Base-by-base conservation (phyloP, 2,329 filamentous ascomycete species). In the Sarocladium oryzae region DNA sequence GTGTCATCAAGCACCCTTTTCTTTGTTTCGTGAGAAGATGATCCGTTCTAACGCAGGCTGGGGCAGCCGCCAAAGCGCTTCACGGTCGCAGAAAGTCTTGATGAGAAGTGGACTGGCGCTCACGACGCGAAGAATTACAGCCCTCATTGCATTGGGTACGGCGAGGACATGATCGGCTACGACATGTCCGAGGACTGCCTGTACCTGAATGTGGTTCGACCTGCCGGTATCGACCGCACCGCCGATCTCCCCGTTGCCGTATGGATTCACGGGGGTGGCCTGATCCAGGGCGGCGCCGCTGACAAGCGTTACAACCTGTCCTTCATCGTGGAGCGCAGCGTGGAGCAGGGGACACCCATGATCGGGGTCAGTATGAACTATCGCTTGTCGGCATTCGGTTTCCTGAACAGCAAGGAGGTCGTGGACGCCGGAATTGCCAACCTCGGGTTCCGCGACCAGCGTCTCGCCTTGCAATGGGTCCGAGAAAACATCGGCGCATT, bases 401-500 rank as follows among this genome's bases (percentile, higher is more conserved):
- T 84, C 61, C 56, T 85, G 55, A 70, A 75, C 0, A 80, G 80
- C 1, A 71, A 71, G 45, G 78, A 84, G 57, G 68, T 84, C 21
- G 63, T 76, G 3, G 67, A 68, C 2, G 78, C 81, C 53, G 79
- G 79, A 0, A 70, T 74, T 2, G 61, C 76, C 1, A 86, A 86
- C 54, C 60, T 83, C 2, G 82, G 82, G 2, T 67, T 84, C 2
- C 67, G 78, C 0, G 83, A 86, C 56, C 81, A 85, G 59, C 68
- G 79, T 21, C 65, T 81, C 7, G 81, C 74, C 0, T 64, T 86
- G 16, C 58, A 84, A 54, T 86, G 83, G 83, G 73, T 83, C 0
- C 74, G 78, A 3, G 79, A 84, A 54, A 83, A 86, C 57, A 84
- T 86, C 52, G 76, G 69, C 0, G 68, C 74, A 1, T 88, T 87